Percentiles rank a stretch among this genome's conserved stretches.
Conservation (phyloP, 441 rosid species). For the Eruca vesicaria region DNA sequence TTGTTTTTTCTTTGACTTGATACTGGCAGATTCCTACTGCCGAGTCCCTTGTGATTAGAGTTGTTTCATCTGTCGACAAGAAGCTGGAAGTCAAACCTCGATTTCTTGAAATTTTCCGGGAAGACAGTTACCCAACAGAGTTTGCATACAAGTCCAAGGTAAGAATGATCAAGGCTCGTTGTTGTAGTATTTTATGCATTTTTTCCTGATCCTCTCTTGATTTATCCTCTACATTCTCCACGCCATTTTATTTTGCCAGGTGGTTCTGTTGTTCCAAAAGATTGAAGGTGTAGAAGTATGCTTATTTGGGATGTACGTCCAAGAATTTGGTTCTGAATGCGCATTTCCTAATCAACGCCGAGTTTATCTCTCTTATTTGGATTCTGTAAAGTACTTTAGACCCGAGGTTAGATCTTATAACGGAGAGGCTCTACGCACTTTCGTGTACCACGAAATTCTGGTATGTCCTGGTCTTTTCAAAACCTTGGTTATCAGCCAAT, state of each 20-base stretch:
- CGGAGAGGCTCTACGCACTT: conserved; percentile 98
- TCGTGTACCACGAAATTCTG: conserved; percentile 97
- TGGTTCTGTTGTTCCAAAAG: conserved; percentile 83
- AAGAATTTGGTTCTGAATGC: conserved; percentile 95
- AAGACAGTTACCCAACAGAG: conserved; percentile 85
- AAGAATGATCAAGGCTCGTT: conserved; percentile 18
- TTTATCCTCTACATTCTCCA: background rate
- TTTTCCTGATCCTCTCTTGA: background rate
- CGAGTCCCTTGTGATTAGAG: conserved; percentile 91
- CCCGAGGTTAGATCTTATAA: conserved; percentile 92
- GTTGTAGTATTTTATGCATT: background rate
- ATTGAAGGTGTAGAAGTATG: too few species aligned
- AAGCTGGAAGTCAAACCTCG: conserved; percentile 95
- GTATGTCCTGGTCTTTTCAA: conserved; percentile 45
- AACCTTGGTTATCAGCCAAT: conserved; percentile 9
- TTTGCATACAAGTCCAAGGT: conserved; percentile 99
- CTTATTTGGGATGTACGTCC: conserved; percentile 98
- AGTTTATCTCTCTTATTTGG: conserved; percentile 94
- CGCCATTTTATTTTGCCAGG: conserved; percentile 52
- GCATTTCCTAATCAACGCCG: conserved; percentile 89
- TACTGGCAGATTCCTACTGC: conserved; percentile 84
- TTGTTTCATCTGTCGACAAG: conserved; percentile 99
- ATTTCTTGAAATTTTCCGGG: conserved; percentile 92
- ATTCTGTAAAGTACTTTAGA: conserved; percentile 96
- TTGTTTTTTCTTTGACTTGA: conserved; percentile 13